Evolutionary conservation across 2,329 filamentous ascomycete species (phyloP), one percentile per base, ranked within the genome.

Genomic region (Albophoma yamanashiensis): DNA sequence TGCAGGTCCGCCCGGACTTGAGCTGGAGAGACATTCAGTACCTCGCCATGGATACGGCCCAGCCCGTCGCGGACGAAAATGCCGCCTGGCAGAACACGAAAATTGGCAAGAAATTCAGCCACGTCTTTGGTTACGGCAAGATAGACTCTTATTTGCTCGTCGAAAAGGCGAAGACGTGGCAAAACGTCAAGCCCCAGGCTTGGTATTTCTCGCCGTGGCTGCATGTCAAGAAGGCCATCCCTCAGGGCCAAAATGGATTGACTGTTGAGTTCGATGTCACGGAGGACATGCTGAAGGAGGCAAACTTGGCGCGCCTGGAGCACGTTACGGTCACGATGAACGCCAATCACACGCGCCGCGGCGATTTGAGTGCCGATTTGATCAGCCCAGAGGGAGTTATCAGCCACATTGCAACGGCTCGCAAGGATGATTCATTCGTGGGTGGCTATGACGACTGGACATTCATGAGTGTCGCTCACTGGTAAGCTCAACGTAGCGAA

Each of bases 251-350:
- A 31, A 75, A 89, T 59, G 94, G 94, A 0, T 75, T 99, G 45
- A 82, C 87, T 2, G 91, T 89, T 58, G 82, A 78, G n/a, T 92
- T 96, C 66, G 86, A 92, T 56, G 85, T 99, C 45, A 97, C 91
- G 0, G 74, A 85, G 59, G 85, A 92, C 25, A 91, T 92, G 84
- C 78, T 97, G 60, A 84, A 88, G 69, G 75, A 85, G 27, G 91
- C 91, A 65, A 99, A 99, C 70, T 73, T 99, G 17, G 91, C 87
- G 68, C 86, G 89, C 20, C 70, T 99, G 34, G 94, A 99, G 77
- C 94, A 99, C 75, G 90, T 99, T 42, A 97, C 93, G 0, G 84
- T 99, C 42, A 97, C 93, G 3, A 99, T 99, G 92, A 99, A 99
- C 68, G 82, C 97, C 31, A 84, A 90, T 59, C 94, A 99, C 71